Evolutionary conservation across 2,329 filamentous ascomycete genomes (phyloP).

Genomic region (Lasiodiplodia sp.): DNA sequence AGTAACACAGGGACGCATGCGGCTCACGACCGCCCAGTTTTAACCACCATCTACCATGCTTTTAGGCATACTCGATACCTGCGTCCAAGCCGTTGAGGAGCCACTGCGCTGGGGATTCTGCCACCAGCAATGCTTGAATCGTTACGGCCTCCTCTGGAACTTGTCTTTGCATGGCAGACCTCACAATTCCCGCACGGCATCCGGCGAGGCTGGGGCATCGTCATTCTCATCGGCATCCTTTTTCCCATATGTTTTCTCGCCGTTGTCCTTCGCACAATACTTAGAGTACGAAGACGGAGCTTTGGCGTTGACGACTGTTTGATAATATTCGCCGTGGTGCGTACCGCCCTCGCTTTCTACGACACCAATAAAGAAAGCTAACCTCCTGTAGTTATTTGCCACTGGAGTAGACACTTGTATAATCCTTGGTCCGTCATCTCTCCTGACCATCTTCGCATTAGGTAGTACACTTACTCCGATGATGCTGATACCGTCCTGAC

Average conservation of each 20-base stretch:
- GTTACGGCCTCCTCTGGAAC: slow-evolving; percentile 14
- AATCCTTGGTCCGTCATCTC: not conserved
- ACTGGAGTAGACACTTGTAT: slow-evolving; percentile 8
- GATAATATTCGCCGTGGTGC: slow-evolving; percentile 22
- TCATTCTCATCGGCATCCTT: slow-evolving; percentile 7
- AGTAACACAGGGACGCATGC: not conserved
- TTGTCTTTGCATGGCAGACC: slow-evolving; percentile 21
- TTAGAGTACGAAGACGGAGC: not conserved
- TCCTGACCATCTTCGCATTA: too few species aligned
- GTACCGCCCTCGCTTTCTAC: not conserved
- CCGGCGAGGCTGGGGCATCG: not conserved
- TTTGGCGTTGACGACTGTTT: slow-evolving; percentile 23
- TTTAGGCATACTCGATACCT: not conserved
- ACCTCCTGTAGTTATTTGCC: slow-evolving; percentile 7
- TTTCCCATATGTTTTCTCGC: not conserved
- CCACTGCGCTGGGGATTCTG: not conserved
- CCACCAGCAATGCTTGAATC: slow-evolving; percentile 12
- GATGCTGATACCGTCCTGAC: not conserved
- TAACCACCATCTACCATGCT: not conserved
- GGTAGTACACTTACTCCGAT: not conserved
- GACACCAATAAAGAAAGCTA: not conserved
- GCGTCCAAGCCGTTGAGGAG: not conserved
- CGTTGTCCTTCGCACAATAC: not conserved
- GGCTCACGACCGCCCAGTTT: not conserved
- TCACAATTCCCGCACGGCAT: slow-evolving; percentile 15